Conservation (phyloP, 345 rosid genomes). For the Aurinia saxatilis region DNA sequence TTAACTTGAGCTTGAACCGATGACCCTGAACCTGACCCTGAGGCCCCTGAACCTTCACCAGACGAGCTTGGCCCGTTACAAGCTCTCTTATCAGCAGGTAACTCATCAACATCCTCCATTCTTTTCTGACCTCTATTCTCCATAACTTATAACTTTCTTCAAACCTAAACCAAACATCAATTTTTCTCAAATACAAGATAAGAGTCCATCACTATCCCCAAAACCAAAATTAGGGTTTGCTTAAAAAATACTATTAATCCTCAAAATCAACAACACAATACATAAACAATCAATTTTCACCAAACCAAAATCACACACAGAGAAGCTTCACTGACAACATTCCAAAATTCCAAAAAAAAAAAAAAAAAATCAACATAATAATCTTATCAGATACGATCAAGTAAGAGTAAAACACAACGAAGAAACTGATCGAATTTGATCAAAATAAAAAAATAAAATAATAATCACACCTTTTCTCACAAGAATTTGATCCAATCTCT, state of each 20-base stretch:
- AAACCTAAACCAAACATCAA: conserved; percentile 8
- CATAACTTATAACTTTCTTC: conserved; percentile 32
- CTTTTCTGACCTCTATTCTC: conserved; percentile 92
- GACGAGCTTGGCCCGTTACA: conserved; percentile 80
- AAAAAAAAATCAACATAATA: neutral
- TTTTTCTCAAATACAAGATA: neutral
- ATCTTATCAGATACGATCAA: neutral
- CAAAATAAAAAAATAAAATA: neutral
- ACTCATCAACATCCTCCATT: conserved; percentile 54
- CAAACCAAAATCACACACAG: too few species aligned
- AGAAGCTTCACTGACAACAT: conserved; percentile 10
- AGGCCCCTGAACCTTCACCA: too few species aligned
- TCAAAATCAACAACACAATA: conserved; percentile 5
- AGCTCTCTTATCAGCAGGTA: conserved; percentile 95
- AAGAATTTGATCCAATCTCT: conserved; percentile 3
- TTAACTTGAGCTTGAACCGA: conserved; percentile 51
- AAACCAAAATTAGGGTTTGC: neutral
- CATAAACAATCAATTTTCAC: conserved; percentile 1
- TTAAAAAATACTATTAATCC: neutral
- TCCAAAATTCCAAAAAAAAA: neutral
- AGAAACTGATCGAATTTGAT: conserved; percentile 18
- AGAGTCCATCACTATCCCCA: conserved; percentile 2
- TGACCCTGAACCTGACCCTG: too few species aligned
- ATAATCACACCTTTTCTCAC: conserved; percentile 9
- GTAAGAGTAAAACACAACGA: neutral